Conservation (phyloP, 2,329 filamentous ascomycete genomes). For the Botrytis medusae region DNA sequence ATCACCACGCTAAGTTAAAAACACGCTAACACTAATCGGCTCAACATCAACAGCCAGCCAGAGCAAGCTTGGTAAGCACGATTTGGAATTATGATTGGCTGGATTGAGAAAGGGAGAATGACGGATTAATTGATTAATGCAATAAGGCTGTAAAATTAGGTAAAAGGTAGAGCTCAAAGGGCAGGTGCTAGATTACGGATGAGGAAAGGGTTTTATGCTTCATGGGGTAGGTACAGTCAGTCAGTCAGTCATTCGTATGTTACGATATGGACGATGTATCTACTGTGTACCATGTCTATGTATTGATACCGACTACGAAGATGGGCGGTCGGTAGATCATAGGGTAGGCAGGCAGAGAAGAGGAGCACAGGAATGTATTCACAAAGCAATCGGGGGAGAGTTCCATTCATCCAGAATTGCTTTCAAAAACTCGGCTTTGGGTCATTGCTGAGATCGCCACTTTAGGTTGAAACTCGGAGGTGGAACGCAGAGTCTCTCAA, state of each 20-base stretch:
- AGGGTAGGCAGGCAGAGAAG: neutral
- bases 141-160: neutral
- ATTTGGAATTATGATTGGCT: neutral
- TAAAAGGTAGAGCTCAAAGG: neutral
- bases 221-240: neutral
- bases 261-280: too few relatives aligned
- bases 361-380: neutral
- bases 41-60: neutral
- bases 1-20: conserved; percentile 29
- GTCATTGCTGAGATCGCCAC: neutral
- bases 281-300: neutral
- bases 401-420: neutral
- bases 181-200: neutral
- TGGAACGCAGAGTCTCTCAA: neutral
- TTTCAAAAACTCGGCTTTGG: neutral
- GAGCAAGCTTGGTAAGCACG: neutral
- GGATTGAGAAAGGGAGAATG: neutral
- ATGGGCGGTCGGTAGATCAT: neutral
- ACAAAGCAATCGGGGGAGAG: neutral
- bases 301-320: neutral
- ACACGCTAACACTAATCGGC: conserved; percentile 28
- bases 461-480: neutral
- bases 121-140: neutral
- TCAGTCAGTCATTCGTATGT: too few relatives aligned
- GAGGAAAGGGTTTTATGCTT: neutral